Evolutionary conservation across 306 rosid species (phyloP).

Genomic region (Vicia sativa): DNA sequence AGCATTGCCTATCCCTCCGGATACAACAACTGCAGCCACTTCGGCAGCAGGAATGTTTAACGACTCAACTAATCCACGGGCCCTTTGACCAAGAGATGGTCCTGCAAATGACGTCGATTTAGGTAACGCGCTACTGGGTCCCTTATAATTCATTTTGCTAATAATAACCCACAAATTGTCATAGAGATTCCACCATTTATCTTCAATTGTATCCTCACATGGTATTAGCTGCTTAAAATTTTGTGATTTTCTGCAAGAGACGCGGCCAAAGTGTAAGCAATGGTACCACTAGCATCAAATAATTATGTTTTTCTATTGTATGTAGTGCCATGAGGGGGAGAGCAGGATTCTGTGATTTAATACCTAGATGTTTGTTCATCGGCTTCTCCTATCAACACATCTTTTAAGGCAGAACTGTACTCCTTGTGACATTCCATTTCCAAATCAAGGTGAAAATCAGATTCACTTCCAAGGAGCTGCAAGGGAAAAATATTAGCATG

Average conservation of each 20-base stretch:
- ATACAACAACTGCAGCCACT: slow-evolving; percentile 98
- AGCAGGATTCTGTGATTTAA: slow-evolving; percentile 25
- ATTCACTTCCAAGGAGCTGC: slow-evolving; percentile 81
- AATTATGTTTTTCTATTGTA: not conserved
- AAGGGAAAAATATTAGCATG: slow-evolving; percentile 24
- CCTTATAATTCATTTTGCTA: slow-evolving; percentile 84
- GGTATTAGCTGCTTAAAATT: slow-evolving; percentile 51
- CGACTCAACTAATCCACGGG: slow-evolving; percentile 97
- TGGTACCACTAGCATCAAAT: slow-evolving; percentile 22
- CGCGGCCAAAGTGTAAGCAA: slow-evolving; percentile 38
- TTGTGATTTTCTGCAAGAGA: slow-evolving; percentile 50
- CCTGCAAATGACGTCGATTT: slow-evolving; percentile 67
- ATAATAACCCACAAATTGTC: slow-evolving; percentile 81
- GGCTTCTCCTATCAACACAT: slow-evolving; percentile 68
- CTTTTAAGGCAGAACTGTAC: slow-evolving; percentile 73
- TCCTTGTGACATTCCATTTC: slow-evolving; percentile 74
- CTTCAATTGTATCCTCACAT: slow-evolving; percentile 59
- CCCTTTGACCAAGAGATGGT: slow-evolving; percentile 93
- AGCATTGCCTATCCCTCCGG: slow-evolving; percentile 93
- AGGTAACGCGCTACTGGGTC: slow-evolving; percentile 64
- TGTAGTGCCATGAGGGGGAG: not conserved
- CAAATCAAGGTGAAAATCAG: slow-evolving; percentile 59
- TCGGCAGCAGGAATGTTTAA: slow-evolving; percentile 98
- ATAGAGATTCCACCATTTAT: slow-evolving; percentile 85
- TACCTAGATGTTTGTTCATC: slow-evolving; percentile 69